Conservation (phyloP, 768 basidiomycete genomes). For the Ephemerocybe angulata region DNA sequence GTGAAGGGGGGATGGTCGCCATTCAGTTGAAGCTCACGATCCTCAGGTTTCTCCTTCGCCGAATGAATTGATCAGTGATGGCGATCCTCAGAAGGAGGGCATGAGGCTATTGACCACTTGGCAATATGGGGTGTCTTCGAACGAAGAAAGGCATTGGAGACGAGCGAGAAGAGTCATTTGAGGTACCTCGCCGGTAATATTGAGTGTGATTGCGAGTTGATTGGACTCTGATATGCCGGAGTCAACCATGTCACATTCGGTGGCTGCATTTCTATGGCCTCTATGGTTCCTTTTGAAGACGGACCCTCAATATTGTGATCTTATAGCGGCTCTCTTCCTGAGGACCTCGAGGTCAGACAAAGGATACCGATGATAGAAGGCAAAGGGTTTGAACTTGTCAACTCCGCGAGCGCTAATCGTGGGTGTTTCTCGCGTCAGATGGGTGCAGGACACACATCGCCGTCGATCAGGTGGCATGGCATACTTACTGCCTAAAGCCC, state of each 20-base stretch:
- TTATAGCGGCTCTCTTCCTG: neutral
- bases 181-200: neutral
- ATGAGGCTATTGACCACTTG: neutral
- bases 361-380: neutral
- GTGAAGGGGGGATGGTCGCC: no score
- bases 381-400: neutral
- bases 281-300: neutral
- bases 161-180: neutral
- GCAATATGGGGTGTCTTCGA: neutral
- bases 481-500: neutral
- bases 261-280: neutral
- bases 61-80: neutral
- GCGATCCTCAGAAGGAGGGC: neutral
- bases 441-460: neutral
- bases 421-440: neutral
- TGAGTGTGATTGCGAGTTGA: neutral
- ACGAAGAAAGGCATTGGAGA: neutral
- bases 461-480: neutral
- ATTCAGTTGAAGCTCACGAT: neutral
- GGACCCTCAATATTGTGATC: neutral
- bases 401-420: constrained; percentile 1
- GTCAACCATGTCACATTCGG: neutral
- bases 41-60: neutral
- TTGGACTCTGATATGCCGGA: neutral
- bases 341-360: neutral